Base-by-base conservation (phyloP, 1,284 basidiomycete genomes). In the Malassezia arunalokei region DNA sequence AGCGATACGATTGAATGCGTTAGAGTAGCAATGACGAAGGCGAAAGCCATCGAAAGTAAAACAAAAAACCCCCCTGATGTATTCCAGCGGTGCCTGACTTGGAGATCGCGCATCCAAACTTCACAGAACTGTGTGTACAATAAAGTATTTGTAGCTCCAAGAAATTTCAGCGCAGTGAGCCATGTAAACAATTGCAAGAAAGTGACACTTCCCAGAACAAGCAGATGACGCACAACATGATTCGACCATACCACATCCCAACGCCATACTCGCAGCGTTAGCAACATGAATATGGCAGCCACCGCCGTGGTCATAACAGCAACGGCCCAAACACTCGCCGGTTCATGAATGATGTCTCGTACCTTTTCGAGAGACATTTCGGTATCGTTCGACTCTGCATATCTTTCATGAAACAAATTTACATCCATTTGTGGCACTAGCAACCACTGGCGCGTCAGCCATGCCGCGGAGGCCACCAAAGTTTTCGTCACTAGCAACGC, bases 111-210 rank as follows among this genome's bases (percentile, higher is more conserved):
- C 8, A 65, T 65, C 69, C 69, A 72, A 3, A 72, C 58, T 43
- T 72, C 68, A 49, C 68, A 69, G 55, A 63, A 69, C 51, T 72
- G 69, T 5, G 68, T 66, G 37, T 71, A 72, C 30, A 71, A 61
- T 47, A 72, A 50, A 38, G 69, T 66, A 31, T 47, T 60, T 3
- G 58, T 54, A 3, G 68, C 66, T 14, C 63, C 59, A 9, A 72
- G 59, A 29, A 64, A 60, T 38, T 54, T 53, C n/a, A 71, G 48
- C 9, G 68, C 62, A 46, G 64, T 60, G 35, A 72, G 60, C 68
- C 68, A 71, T 8, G 69, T 42, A 14, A 69, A 43, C 3, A 68
- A 50, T 48, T 64, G 65, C 1, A 49, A 44, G 33, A 70, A 68
- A 3, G 58, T 42, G 43, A 69, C 46, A 6, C 52, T 47, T 0